These are phyloP conservation scores for Fusarium tuaranense DNA, from an alignment of 2,329 filamentous ascomycete species.

Conservation along the genomic window DNA sequence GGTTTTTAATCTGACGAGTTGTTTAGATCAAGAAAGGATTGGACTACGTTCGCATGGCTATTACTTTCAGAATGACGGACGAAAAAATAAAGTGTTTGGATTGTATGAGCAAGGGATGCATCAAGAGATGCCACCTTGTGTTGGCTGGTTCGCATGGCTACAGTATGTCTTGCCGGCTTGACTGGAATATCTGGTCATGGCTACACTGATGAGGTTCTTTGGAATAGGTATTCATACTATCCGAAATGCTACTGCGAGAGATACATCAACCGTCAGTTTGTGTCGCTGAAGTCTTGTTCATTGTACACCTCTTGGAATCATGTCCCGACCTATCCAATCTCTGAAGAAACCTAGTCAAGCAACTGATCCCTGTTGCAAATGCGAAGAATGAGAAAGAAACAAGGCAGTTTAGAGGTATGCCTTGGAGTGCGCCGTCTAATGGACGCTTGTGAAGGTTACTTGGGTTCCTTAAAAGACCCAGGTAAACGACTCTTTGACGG, in stretches of 20 bases:
- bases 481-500: conserved; percentile 73
- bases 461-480: conserved; percentile 66
- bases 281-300: neutral
- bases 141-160: conserved; percentile 1
- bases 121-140: neutral
- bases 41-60: neutral
- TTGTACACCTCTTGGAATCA: neutral
- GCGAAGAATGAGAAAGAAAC: neutral
- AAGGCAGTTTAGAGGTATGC: neutral
- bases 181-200: neutral
- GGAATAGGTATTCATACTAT: neutral
- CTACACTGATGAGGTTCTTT: neutral
- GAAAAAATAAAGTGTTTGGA: neutral
- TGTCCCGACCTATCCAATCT: neutral
- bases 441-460: neutral
- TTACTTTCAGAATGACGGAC: neutral
- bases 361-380: neutral
- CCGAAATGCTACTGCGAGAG: neutral
- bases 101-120: neutral
- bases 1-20: conserved; percentile 4
- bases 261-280: neutral
- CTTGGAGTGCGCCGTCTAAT: neutral
- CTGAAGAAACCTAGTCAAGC: neutral
- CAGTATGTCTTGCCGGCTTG: neutral
- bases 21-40: conserved; percentile 23